Conservation (phyloP, 768 basidiomycete genomes). For the Pilatotrama ljubarskyi region DNA sequence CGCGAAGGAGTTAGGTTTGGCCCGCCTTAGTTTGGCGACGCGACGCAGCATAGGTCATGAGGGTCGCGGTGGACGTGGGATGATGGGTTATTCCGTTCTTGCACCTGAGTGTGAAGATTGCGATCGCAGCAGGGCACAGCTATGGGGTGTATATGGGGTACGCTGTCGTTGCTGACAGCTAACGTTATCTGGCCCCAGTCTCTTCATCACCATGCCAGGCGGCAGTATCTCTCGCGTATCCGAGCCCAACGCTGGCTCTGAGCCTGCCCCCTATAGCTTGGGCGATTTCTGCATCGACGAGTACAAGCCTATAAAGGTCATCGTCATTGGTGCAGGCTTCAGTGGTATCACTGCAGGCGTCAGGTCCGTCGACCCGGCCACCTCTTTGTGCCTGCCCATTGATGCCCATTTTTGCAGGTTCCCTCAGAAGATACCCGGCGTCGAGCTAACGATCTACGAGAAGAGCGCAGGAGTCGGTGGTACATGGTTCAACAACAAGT, state of each 20-base stretch:
- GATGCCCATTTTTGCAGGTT: not conserved
- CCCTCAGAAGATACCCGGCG: slow-evolving; percentile 39
- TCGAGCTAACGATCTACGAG: slow-evolving; percentile 52
- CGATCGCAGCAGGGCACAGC: not conserved
- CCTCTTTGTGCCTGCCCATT: not conserved
- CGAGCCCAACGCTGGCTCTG: not conserved
- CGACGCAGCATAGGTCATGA: not conserved
- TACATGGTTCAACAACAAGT: slow-evolving; percentile 56
- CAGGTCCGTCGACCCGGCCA: slow-evolving; percentile 34
- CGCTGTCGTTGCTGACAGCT: not conserved
- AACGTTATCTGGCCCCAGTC: not conserved
- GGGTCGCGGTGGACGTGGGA: not conserved
- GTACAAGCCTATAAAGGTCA: slow-evolving; percentile 52
- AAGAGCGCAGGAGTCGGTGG: slow-evolving; percentile 45
- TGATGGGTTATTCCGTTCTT: not conserved
- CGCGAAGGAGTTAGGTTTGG: not conserved
- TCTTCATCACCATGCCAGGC: not conserved
- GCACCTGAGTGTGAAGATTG: not conserved
- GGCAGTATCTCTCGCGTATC: not conserved
- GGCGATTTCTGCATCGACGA: slow-evolving; percentile 55
- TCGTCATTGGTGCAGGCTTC: slow-evolving; percentile 59
- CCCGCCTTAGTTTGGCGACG: not conserved
- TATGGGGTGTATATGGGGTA: not conserved
- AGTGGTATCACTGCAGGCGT: slow-evolving; percentile 62
- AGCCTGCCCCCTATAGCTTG: slow-evolving; percentile 25